Conservation (phyloP, 345 rosid genomes). For the Geranium brycei region DNA sequence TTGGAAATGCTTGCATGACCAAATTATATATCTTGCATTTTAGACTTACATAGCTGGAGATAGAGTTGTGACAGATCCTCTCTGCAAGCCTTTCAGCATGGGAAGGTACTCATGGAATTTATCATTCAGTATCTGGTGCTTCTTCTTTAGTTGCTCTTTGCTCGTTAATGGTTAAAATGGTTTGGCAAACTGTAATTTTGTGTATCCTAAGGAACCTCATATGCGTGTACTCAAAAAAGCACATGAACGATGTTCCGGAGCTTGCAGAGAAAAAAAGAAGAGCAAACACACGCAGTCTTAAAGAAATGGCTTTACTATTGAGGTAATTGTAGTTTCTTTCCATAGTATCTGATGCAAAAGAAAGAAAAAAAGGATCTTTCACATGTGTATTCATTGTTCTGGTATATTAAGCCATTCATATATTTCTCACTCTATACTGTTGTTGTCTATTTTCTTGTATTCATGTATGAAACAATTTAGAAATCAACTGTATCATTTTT, state of each 20-base stretch:
- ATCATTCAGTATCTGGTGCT: neutral
- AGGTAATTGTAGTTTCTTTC: slow-evolving; percentile 32
- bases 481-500: neutral
- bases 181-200: slow-evolving; percentile 6
- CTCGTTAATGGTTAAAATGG: slow-evolving; percentile 6
- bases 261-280: slow-evolving; percentile 76
- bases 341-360: neutral
- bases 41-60: slow-evolving; percentile 94
- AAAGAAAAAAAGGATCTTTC: too few species aligned
- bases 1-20: slow-evolving; percentile 12
- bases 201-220: slow-evolving; percentile 57
- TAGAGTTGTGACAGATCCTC: slow-evolving; percentile 91
- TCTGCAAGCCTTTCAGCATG: slow-evolving; percentile 97
- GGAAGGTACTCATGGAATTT: slow-evolving; percentile 54
- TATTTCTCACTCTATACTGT: neutral
- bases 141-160: neutral
- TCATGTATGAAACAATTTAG: too few species aligned
- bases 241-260: slow-evolving; percentile 84
- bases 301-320: slow-evolving; percentile 85
- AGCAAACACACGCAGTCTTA: slow-evolving; percentile 82
- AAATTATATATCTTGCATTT: slow-evolving; percentile 12
- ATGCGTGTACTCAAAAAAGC: slow-evolving; percentile 93
- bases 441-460: neutral
- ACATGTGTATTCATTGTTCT: too few species aligned
- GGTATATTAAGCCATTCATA: neutral